A percentile compares a stretch with the other conserved stretches of the same genome.
Evolutionary conservation across 306 rosid species (phyloP).

Genomic region (Medicago arabica): DNA sequence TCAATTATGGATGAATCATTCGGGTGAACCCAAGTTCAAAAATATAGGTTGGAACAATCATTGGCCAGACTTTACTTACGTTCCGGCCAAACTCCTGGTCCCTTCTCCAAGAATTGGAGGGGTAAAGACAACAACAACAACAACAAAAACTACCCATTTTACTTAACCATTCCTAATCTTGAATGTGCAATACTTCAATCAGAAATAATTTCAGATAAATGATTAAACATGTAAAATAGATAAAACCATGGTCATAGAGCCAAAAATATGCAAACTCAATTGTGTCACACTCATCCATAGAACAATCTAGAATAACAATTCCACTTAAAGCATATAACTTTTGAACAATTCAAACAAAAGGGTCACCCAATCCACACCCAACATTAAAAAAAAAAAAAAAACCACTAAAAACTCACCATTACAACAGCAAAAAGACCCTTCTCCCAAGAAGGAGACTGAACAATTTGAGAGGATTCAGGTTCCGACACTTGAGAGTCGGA

Average conservation of each 20-base stretch:
- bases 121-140: too few relatives aligned
- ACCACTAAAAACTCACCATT: constrained; percentile 61
- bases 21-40: too few relatives aligned
- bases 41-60: too few relatives aligned
- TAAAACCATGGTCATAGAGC: not conserved
- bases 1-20: too few relatives aligned
- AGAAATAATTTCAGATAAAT: not conserved
- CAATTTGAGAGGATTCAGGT: constrained; percentile 45
- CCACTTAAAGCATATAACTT: constrained; percentile 19
- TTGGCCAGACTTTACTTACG: too few relatives aligned
- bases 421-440: constrained; percentile 82
- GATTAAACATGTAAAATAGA: not conserved
- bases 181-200: too few relatives aligned
- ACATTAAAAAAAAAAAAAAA: constrained; percentile 9
- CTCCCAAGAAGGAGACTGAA: constrained; percentile 63
- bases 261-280: not conserved
- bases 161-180: too few relatives aligned
- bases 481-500: constrained; percentile 38
- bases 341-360: constrained; percentile 32
- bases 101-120: too few relatives aligned
- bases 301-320: constrained; percentile 8
- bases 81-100: too few relatives aligned
- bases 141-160: too few relatives aligned
- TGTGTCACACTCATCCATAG: not conserved
- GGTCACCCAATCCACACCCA: constrained; percentile 4